phyloP scores from a whole-genome alignment of 1,284 basidiomycete species.

The Volvariella surrecta region DNA sequence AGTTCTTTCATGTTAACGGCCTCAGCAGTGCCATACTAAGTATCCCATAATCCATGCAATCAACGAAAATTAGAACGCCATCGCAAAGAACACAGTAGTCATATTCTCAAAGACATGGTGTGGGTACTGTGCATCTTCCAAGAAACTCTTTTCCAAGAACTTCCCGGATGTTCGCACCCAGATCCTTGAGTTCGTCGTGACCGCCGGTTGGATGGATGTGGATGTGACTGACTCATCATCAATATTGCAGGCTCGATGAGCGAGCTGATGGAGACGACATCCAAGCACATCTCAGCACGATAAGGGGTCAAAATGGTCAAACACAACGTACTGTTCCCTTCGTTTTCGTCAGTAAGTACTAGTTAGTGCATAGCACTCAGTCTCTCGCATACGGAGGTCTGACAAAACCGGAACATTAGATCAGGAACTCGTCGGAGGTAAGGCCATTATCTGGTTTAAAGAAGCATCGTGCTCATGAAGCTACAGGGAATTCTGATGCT shows the following conservation, averaged over 20 bases:
- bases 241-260: slow-evolving; percentile 26
- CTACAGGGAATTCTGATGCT: slow-evolving; percentile 34
- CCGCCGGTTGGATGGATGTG: no score
- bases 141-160: slow-evolving; percentile 39
- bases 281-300: slow-evolving; percentile 57
- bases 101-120: slow-evolving; percentile 69
- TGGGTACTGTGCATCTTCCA: slow-evolving; percentile 53
- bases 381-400: neutral
- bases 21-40: no score
- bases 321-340: slow-evolving; percentile 60
- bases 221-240: neutral
- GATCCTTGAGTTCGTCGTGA: slow-evolving; percentile 48
- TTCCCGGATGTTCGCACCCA: slow-evolving; percentile 40
- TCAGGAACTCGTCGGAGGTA: slow-evolving; percentile 51
- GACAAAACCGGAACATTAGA: slow-evolving; percentile 23
- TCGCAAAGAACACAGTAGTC: slow-evolving; percentile 48
- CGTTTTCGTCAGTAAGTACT: slow-evolving; percentile 55
- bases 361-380: neutral
- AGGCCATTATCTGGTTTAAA: slow-evolving; percentile 1
- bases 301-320: no score
- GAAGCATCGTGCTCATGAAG: neutral
- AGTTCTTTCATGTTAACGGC: no score
- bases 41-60: no score
- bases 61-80: slow-evolving; percentile 38
- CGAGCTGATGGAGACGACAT: slow-evolving; percentile 47